Conservation (phyloP, 2,329 filamentous ascomycete species). For the Fusarium chuoi region DNA sequence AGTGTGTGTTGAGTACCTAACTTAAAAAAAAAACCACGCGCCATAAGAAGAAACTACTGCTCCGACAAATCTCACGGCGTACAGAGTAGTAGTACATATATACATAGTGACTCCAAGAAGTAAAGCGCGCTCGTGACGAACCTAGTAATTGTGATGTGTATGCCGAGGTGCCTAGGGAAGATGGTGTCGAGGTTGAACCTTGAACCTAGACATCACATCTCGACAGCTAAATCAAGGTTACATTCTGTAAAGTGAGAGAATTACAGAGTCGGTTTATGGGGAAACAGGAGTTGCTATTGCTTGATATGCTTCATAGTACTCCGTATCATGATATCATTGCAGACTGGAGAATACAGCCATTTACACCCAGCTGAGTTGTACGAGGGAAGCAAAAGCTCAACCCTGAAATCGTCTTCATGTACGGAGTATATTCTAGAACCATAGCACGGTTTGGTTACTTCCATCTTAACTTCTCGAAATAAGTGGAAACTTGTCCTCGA, state of each 20-base stretch:
- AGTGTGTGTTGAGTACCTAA: constrained; percentile 11
- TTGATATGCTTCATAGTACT: neutral
- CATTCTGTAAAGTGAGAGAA: neutral
- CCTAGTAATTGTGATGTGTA: neutral
- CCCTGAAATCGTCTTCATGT: constrained; percentile 20
- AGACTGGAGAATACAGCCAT: neutral
- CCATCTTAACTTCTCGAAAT: constrained; percentile 38
- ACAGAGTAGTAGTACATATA: neutral
- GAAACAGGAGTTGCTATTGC: neutral
- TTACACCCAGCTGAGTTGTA: constrained; percentile 2
- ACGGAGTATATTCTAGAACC: constrained; percentile 15
- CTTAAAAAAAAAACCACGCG: neutral
- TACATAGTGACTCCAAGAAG: constrained; percentile 21
- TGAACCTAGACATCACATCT: constrained; percentile 30
- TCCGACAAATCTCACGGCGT: neutral
- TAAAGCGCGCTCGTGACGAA: constrained; percentile 8
- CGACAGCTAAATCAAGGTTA: constrained; percentile 5
- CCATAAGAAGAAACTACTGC: constrained; percentile 11
- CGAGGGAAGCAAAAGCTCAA: constrained; percentile 16
- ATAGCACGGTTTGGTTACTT: constrained; percentile 6
- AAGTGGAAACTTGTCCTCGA: constrained; percentile 27
- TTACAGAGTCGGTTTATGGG: neutral
- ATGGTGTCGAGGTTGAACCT: constrained; percentile 14
- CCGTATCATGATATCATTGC: neutral
- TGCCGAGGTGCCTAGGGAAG: constrained; percentile 6